Evolutionary conservation across 495 filamentous ascomycete species (phyloP), one percentile per base, ranked within the genome.

Genomic region (Annulohypoxylon nitens): DNA sequence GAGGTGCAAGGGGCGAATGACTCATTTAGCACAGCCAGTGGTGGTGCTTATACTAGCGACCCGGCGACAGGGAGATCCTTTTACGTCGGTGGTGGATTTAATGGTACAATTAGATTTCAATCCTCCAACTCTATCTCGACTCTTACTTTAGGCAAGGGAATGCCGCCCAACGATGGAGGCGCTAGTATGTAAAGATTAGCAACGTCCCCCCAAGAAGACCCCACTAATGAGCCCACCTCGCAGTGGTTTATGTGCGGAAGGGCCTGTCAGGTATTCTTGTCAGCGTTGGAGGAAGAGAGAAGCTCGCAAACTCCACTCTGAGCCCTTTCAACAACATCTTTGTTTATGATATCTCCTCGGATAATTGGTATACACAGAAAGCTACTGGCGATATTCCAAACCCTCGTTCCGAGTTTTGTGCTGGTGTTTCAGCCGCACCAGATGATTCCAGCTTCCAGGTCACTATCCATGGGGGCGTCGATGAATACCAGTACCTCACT

Each of bases 341-440:
- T 57, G 65, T 89, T 12, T 89, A 85, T 71, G 86, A 90, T 71
- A 79, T 89, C 18, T 69, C 76, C 33, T 84, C 78, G 23, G 80
- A 80, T 0, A 85, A 81, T 64, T 90, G 87, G 88, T 89, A 89
- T 60, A 75, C 65, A 0, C 87, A 89, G 70, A 83, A 75, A 1
- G 83, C 87, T 1, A 81, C 78, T 1, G 88, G 88, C 0, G 57
- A 70, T 18, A 57, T 85, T 0, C 88, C 88, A 3, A 71, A 73
- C 30, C 64, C 76, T 39, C 78, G 88, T 6, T 65, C 87, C 39
- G 80, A 83, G 37, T 89, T 89, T 69, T 90, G 88, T 73, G 84
- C 83, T 6, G 88, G 85, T 6, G 83, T 81, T 8, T 84, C 82
- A 9, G 87, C 85, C 78, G 80, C 88, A 0, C 65, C 78, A n/a